These are phyloP conservation scores for Peziza echinospora DNA, from an alignment of 495 filamentous ascomycete species.

Conservation along the genomic window DNA sequence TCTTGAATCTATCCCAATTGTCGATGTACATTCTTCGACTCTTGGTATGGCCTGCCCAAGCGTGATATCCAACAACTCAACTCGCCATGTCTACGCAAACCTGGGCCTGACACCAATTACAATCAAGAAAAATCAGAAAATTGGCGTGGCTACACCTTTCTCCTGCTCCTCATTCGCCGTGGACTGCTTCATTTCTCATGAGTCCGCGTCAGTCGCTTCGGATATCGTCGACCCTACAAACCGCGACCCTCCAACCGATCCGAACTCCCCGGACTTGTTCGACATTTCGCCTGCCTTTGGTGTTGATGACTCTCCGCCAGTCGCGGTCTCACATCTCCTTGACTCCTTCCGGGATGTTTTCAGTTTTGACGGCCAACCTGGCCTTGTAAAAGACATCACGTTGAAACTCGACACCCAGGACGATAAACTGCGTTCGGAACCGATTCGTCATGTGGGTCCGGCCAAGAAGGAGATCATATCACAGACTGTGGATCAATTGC, in stretches of 20 bases:
- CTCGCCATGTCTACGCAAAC: too few species aligned
- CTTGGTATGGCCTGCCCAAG: too few species aligned
- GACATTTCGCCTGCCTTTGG: neutral
- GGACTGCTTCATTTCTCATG: too few species aligned
- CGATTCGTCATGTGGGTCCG: neutral
- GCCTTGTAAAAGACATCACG: neutral
- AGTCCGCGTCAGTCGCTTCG: too few species aligned
- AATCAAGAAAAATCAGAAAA: too few species aligned
- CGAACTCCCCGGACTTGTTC: neutral
- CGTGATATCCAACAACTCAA: too few species aligned
- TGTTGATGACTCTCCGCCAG: neutral
- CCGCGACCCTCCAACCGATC: neutral
- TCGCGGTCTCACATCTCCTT: neutral
- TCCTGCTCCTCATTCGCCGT: too few species aligned
- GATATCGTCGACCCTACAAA: neutral
- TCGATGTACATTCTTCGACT: neutral
- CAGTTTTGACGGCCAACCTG: neutral
- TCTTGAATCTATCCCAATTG: too few species aligned
- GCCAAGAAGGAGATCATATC: neutral
- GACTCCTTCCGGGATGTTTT: neutral
- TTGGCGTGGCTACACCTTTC: too few species aligned
- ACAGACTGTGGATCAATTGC: neutral
- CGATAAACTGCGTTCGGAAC: neutral
- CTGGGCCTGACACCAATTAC: too few species aligned
- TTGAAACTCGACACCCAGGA: neutral